phyloP scores from a whole-genome alignment of 352 stramenopile genomes.

The Peronosclerospora sorghi region DNA sequence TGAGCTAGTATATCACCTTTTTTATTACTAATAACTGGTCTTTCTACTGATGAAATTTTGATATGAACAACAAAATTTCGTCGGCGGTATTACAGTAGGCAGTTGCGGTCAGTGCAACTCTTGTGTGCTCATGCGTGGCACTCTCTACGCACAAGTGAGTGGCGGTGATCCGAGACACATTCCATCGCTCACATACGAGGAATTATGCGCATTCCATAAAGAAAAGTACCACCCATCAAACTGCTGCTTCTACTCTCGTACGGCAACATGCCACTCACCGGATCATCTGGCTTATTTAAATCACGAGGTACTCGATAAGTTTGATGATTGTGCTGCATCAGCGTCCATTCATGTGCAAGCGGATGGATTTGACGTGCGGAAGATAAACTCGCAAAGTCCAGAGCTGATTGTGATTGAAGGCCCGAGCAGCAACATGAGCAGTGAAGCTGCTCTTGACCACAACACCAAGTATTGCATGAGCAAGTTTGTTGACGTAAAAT shows the following conservation, averaged over 20 bases:
- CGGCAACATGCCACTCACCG: conserved; percentile 68
- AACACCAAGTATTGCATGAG: conserved; percentile 73
- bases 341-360: conserved; percentile 35
- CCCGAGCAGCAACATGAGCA: conserved; percentile 51
- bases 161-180: conserved; percentile 63
- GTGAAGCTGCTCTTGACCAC: conserved; percentile 34
- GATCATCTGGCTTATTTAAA: conserved; percentile 71
- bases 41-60: too few relatives aligned
- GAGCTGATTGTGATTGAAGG: conserved; percentile 37
- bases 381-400: conserved; percentile 4
- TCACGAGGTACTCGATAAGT: conserved; percentile 52
- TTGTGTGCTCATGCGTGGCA: conserved; percentile 87
- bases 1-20: too few relatives aligned
- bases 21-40: too few relatives aligned
- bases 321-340: conserved; percentile 44
- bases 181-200: conserved; percentile 62
- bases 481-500: conserved; percentile 56
- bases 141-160: conserved; percentile 78
- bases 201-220: conserved; percentile 68
- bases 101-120: too few relatives aligned
- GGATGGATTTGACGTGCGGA: conserved; percentile 32
- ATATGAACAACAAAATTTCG: too few relatives aligned
- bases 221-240: conserved; percentile 86
- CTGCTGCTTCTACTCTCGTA: conserved; percentile 85
- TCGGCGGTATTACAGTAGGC: too few relatives aligned